A percentile compares a stretch with the other conserved stretches of the same genome.
phyloP scores from a whole-genome alignment of 108 stramenopile species.

The Cyclotella baltica region DNA sequence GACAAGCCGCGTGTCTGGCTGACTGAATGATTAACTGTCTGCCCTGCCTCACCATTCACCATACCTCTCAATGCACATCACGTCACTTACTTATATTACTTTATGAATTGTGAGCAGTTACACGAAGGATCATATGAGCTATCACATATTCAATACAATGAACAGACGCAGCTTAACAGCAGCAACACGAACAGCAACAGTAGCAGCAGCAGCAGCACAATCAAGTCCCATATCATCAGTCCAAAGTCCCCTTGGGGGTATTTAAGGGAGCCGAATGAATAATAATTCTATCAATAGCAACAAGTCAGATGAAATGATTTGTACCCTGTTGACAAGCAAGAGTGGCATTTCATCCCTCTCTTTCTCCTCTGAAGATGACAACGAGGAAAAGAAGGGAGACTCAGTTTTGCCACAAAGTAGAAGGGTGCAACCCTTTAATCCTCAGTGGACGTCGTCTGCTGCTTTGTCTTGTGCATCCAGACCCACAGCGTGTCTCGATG shows the following conservation, averaged over 20 bases:
- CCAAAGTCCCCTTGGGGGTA: slow-evolving; percentile 15
- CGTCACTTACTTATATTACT: too few species aligned
- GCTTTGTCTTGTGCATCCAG: too few species aligned
- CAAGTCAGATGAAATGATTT: slow-evolving; percentile 10
- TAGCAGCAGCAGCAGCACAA: background rate
- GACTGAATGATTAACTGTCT: too few species aligned
- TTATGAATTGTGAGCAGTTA: too few species aligned
- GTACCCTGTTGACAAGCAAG: slow-evolving; percentile 16
- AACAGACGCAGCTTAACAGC: background rate
- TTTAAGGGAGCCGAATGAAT: background rate
- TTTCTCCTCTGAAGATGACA: slow-evolving; percentile 20
- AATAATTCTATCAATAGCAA: background rate
- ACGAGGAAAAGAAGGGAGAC: background rate
- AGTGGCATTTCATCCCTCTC: slow-evolving; percentile 28
- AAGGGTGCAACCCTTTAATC: too few species aligned
- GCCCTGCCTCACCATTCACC: too few species aligned
- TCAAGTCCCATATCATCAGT: background rate
- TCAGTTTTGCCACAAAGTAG: too few species aligned
- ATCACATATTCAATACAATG: too few species aligned
- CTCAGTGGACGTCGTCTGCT: too few species aligned
- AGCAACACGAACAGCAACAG: background rate
- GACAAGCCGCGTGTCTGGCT: too few species aligned
- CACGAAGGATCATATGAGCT: too few species aligned
- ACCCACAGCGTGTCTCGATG: background rate
- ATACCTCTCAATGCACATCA: too few species aligned